Evolutionary conservation across 2,329 filamentous ascomycete species (phyloP).

Genomic region (Hysterium pulicare): DNA sequence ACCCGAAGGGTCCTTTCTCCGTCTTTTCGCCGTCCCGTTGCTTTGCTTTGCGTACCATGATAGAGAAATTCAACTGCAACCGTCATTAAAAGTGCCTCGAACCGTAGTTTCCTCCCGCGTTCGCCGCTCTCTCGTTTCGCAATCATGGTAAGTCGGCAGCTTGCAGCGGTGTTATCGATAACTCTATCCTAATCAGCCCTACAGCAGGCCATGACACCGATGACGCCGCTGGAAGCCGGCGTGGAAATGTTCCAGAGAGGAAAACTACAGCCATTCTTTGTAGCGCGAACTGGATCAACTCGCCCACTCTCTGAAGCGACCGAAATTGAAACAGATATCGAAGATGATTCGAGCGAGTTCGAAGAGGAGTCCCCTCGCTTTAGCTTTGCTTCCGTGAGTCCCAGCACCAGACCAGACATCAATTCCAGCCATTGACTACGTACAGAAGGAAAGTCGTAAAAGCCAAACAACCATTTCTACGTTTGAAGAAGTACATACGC

Average conservation of each 20-base stretch:
- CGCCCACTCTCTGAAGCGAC: slow-evolving; percentile 69
- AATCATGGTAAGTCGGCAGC: slow-evolving; percentile 34
- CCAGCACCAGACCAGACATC: neutral
- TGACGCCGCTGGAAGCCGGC: slow-evolving; percentile 41
- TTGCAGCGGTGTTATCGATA: slow-evolving; percentile 8
- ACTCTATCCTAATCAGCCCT: slow-evolving; percentile 5
- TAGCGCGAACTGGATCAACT: slow-evolving; percentile 42
- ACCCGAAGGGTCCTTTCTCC: slow-evolving; percentile 39
- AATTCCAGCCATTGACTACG: slow-evolving; percentile 20
- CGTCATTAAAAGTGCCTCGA: slow-evolving; percentile 19
- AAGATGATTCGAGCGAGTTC: slow-evolving; percentile 51
- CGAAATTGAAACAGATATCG: slow-evolving; percentile 74
- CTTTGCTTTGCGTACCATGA: slow-evolving; percentile 31
- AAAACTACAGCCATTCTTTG: slow-evolving; percentile 58
- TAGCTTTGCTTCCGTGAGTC: slow-evolving; percentile 69
- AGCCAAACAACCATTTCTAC: slow-evolving; percentile 86
- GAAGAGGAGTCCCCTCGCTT: slow-evolving; percentile 59
- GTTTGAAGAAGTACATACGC: slow-evolving; percentile 78
- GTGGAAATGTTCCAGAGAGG: slow-evolving; percentile 50
- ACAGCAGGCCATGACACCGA: slow-evolving; percentile 46
- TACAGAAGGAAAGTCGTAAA: slow-evolving; percentile 57
- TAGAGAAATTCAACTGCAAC: slow-evolving; percentile 18
- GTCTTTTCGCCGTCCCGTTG: slow-evolving; percentile 32
- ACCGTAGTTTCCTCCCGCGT: slow-evolving; percentile 12
- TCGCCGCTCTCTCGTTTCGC: slow-evolving; percentile 18